Base-by-base conservation (phyloP, 331 rosid genomes). In the Pyrus hybrid region DNA sequence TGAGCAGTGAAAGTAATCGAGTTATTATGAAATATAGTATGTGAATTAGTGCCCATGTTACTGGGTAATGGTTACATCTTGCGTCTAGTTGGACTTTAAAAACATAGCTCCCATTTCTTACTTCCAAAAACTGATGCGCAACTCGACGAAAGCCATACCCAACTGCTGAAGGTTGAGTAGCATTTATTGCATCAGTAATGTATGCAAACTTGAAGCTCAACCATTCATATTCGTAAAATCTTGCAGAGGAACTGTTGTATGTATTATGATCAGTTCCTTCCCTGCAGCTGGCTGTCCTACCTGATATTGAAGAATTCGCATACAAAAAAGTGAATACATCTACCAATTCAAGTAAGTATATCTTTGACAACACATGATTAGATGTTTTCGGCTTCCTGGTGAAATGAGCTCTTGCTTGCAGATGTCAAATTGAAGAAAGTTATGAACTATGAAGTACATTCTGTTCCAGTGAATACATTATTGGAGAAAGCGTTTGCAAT, bases 291-390 rank as follows among this genome's bases (percentile, higher is more conserved):
- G 23, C 61, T 43, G 33, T 30, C 14, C 79, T 74, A 54, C 86
- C 85, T 23, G 83, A 87, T 76, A 87, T 87, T 72, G 88, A 87
- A 75, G 91, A 87, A 23, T 87, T 87, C 37, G 85, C 87, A 2
- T 87, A 74, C 80, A 77, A 70, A 79, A 68, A 76, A 64, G 75
- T 12, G 53, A 74, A 68, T 14, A 79, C 74, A 30, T 56, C 84
- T 80, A 25, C 75, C 58, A 37, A 29, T 29, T 71, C 77, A 32
- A 63, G 91, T 84, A 74, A 80, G 80, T 37, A 53, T 68, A 45
- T 51, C 58, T 63, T 66, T 64, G 23, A 54, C 43, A n/a, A n/a
- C 37, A 18, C 35, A 1, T 26, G 30, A 43, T 49, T 60, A 29
- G 61, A 29, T 63, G 61, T 62, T 26, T 30, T 63, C 8, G 29